phyloP scores from a whole-genome alignment of 306 rosid genomes.

The Cajanus cajan region DNA sequence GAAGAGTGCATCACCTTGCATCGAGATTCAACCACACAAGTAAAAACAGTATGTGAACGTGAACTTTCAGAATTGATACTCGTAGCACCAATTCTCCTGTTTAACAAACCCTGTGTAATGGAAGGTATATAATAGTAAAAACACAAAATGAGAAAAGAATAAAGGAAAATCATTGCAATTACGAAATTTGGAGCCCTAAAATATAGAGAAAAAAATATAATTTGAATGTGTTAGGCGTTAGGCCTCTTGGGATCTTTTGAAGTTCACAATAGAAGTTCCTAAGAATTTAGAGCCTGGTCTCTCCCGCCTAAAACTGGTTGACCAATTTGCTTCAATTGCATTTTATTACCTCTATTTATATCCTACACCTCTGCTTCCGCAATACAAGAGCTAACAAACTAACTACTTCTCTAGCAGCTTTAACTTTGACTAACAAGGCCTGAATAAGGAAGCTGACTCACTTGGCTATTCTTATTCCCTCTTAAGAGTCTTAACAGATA shows the following conservation, averaged over 20 bases:
- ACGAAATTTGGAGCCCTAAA: neutral
- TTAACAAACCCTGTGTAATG: constrained; percentile 72
- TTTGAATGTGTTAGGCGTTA: neutral
- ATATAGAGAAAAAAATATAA: neutral
- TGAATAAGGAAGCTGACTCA: neutral
- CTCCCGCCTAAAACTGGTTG: neutral
- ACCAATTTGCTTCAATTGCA: neutral
- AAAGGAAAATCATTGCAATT: neutral
- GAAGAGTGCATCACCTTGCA: constrained; percentile 60
- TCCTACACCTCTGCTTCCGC: neutral
- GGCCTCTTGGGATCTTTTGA: neutral
- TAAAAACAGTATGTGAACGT: constrained; percentile 93
- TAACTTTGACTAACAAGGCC: neutral
- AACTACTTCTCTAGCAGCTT: neutral
- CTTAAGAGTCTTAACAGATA: neutral
- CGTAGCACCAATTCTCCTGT: constrained; percentile 84
- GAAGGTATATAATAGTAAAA: neutral
- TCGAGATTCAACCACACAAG: constrained; percentile 86
- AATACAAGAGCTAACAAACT: neutral
- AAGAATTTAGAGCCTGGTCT: neutral
- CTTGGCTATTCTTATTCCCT: neutral
- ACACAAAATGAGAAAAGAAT: neutral
- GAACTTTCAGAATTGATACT: constrained; percentile 92
- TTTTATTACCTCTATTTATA: neutral
- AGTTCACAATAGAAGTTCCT: neutral